Base-by-base conservation (phyloP, 1,139 yeast genomes). In the Yamadazyma triangularis region DNA sequence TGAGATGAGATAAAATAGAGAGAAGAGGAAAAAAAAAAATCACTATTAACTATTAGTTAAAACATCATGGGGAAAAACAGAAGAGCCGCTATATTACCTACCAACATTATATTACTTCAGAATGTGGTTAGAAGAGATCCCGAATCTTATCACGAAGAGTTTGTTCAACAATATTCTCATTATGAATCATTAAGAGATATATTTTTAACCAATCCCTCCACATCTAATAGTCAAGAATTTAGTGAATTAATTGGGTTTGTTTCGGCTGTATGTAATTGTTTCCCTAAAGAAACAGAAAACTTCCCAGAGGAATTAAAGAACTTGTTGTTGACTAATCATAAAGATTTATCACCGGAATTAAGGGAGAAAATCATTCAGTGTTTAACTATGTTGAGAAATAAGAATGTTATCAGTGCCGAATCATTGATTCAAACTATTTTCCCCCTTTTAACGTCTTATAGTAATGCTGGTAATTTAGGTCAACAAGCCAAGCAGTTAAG, bases 41-140 rank as follows among this genome's bases (percentile, higher is more conserved):
- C 15, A 6, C 9, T 79, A 23, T 12, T 19, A 13, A 9, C 16
- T 23, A 18, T 18, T 9, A 18, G 20, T 18, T 18, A 18, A 18
- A 18, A 7, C 20, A 70, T 77, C 42, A 89, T 88, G 96, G 95
- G 75, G 25, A 85, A 82, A 61, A 74, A 79, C 56, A 81, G 87
- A 64, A 83, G 96, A 72, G 93, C 95, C 25, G 95, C 96, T 30
- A 70, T 87, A 33, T 66, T 89, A 52, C 97, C 96, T 13, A 85
- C 89, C 16, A 91, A 91, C 59, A 85, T 91, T 51, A 89, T 94
- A 29, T 64, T 89, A 39, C 64, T 91, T 41, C 98, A 93, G 61
- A 91, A 93, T 54, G 73, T 91, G 37, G 95, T 91, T 9, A 81
- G 89, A 51, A 71, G 96, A 47, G 98, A 91, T 53, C 97, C 98